Conservation (phyloP, 1,139 yeast species). For the Pichia cactophila region DNA sequence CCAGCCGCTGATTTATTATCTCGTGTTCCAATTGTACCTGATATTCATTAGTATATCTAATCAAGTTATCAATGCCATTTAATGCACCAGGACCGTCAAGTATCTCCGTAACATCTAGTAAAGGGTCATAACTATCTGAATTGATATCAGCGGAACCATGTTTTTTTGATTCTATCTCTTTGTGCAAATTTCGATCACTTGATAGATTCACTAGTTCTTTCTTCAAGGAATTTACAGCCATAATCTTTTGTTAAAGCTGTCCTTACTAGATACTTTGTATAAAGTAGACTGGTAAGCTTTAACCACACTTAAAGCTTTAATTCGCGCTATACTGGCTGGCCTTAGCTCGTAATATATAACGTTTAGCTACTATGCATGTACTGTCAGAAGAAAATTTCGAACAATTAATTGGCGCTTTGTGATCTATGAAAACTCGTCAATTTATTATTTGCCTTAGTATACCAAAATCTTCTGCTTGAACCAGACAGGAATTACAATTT, state of each 20-base stretch:
- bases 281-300: no score
- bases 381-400: no score
- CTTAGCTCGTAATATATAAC: no score
- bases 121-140: slow-evolving; percentile 30
- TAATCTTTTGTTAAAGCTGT: not conserved
- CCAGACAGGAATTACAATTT: not conserved
- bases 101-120: slow-evolving; percentile 32
- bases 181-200: not conserved
- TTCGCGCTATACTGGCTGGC: no score
- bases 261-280: not conserved
- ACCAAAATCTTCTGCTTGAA: not conserved
- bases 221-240: slow-evolving; percentile 1
- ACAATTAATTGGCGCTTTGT: not conserved
- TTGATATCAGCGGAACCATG: slow-evolving; percentile 10
- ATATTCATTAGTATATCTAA: slow-evolving; percentile 33
- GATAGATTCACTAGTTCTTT: not conserved
- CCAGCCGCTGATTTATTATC: slow-evolving; percentile 32
- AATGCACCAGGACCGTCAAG: slow-evolving; percentile 39
- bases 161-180: not conserved
- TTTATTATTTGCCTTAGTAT: not conserved
- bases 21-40: slow-evolving; percentile 39
- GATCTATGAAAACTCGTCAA: not conserved
- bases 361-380: no score
- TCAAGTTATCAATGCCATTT: slow-evolving; percentile 39
- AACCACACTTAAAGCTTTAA: not conserved